Conservation (phyloP, 441 rosid species). For the Pelargonium citronellum region DNA sequence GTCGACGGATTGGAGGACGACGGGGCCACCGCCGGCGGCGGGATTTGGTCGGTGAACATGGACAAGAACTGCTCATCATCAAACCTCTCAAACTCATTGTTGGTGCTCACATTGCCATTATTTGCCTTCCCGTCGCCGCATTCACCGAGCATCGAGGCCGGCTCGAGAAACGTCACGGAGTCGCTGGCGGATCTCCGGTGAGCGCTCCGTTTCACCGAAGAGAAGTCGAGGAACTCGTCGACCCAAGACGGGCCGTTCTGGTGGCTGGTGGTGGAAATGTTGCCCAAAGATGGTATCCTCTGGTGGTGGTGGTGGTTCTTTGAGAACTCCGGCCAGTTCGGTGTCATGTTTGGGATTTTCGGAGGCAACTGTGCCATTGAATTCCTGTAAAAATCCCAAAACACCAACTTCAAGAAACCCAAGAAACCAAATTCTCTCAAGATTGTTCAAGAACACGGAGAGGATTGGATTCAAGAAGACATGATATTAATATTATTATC, state of each 20-base stretch:
- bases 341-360: background rate
- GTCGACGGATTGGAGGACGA: background rate
- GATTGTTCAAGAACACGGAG: no score
- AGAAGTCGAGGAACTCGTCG: constrained; percentile 91
- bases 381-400: background rate
- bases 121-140: constrained; percentile 1
- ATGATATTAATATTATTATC: no score
- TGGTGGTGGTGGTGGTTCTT: constrained; percentile 12
- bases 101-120: background rate
- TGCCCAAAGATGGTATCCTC: background rate
- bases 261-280: constrained; percentile 20
- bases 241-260: constrained; percentile 51
- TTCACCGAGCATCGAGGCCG: constrained; percentile 21
- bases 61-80: constrained; percentile 65
- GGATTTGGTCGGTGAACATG: constrained; percentile 49
- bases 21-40: background rate
- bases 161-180: constrained; percentile 21
- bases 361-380: constrained; percentile 13
- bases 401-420: no score
- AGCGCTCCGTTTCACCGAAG: constrained; percentile 53
- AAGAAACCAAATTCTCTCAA: no score
- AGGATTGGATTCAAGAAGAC: no score
- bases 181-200: constrained; percentile 87
- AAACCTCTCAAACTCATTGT: constrained; percentile 39
- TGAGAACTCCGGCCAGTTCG: background rate